phyloP scores from a whole-genome alignment of 768 basidiomycete genomes.

The Phaeotremella fagi region DNA sequence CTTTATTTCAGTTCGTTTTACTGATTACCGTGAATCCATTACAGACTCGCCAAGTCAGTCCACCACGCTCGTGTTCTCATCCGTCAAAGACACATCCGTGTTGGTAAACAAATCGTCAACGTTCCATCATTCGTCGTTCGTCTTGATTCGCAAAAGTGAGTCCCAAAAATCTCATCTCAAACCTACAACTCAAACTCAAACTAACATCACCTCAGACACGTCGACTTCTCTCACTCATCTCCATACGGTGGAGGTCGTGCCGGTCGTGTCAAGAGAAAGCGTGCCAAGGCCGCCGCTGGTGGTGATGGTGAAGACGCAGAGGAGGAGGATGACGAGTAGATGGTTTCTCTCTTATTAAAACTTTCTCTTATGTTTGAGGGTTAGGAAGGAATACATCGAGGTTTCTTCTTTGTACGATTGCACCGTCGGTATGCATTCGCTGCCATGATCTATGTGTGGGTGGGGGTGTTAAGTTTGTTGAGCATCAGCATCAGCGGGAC shows the following conservation, averaged over 20 bases:
- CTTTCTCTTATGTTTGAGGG: background rate
- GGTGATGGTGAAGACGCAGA: constrained; percentile 84
- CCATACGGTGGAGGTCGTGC: constrained; percentile 83
- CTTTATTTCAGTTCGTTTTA: background rate
- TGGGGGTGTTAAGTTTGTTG: background rate
- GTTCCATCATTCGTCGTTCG: constrained; percentile 98
- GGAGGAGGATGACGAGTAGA: constrained; percentile 69
- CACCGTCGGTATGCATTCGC: background rate
- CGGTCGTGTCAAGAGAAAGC: constrained; percentile 98
- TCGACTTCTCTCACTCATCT: constrained; percentile 96
- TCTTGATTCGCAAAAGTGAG: constrained; percentile 90
- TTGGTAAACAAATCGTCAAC: constrained; percentile 99
- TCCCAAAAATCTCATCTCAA: too few species aligned
- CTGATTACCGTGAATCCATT: background rate
- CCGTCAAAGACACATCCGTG: constrained; percentile 98
- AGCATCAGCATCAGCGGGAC: too few species aligned
- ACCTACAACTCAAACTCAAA: background rate
- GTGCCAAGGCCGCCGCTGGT: constrained; percentile 84
- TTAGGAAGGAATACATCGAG: background rate
- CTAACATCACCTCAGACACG: constrained; percentile 56
- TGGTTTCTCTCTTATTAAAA: background rate
- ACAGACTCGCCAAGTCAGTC: constrained; percentile 86
- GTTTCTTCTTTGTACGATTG: background rate
- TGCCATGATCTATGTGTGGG: background rate
- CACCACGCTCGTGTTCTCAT: constrained; percentile 98